Conservation (phyloP, 2,329 filamentous ascomycete species). For the Coniochaeta sp. region DNA sequence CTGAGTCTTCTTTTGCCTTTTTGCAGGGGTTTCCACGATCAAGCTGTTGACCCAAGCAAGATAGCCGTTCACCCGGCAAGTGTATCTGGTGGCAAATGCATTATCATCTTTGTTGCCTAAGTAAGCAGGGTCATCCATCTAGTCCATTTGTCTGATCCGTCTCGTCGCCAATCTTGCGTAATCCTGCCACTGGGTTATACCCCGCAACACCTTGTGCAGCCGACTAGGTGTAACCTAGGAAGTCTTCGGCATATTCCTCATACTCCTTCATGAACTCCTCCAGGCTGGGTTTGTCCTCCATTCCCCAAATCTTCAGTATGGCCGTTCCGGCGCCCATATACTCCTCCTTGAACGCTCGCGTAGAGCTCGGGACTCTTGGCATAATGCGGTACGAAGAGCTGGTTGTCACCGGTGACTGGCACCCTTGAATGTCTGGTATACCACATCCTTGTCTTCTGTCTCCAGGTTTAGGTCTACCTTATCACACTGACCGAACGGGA, state of each 20-base stretch:
- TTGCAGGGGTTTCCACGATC: too few relatives aligned
- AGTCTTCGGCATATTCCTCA: conserved; percentile 16
- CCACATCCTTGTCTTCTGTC: conserved; percentile 6
- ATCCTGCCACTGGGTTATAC: too few relatives aligned
- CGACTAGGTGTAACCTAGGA: too few relatives aligned
- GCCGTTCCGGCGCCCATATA: conserved; percentile 10
- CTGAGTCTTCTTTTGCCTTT: too few relatives aligned
- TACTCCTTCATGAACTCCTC: conserved; percentile 14
- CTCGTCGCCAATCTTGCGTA: too few relatives aligned
- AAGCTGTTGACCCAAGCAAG: too few relatives aligned
- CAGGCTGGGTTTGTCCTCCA: conserved; percentile 9
- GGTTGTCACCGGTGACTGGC: conserved; percentile 16
- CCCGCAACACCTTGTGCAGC: too few relatives aligned
- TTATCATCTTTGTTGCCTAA: too few relatives aligned
- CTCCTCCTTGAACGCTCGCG: conserved; percentile 9
- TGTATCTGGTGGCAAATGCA: too few relatives aligned
- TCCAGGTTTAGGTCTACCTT: conserved; percentile 13
- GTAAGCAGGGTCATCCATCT: too few relatives aligned
- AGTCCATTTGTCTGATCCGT: too few relatives aligned
- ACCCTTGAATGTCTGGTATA: conserved; percentile 15
- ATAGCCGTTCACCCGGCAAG: too few relatives aligned
- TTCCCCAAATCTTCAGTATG: conserved; percentile 9
- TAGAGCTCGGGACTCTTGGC: conserved; percentile 10
- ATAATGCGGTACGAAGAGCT: conserved; percentile 16
- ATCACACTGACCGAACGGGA: conserved; percentile 17